Evolutionary conservation across 2,329 filamentous ascomycete genomes (phyloP), one percentile per base, ranked within the genome.

Genomic region (Plectosphaerella plurivora): DNA sequence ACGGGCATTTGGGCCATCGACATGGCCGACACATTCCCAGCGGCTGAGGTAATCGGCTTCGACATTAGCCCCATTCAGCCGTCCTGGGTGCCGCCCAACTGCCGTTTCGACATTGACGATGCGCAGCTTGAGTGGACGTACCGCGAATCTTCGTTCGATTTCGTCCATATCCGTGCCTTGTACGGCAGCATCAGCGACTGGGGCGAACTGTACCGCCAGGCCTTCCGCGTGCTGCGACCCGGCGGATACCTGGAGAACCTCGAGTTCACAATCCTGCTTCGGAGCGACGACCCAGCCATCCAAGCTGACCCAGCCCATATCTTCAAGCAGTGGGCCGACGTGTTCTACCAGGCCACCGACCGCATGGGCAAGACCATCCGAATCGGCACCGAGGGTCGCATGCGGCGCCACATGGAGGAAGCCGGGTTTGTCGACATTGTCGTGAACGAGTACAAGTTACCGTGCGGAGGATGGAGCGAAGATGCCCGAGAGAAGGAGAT

Each of bases 51-150:
- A 0, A 70, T 73, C 24, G 80, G 79, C 37, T 79, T 77, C 2
- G 80, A 84, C 58, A 72, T 83, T 12, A 79, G 75, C 5, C 78
- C 80, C 2, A 79, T 82, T 15, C 80, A 83, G 59, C 78, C 79
- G 1, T 66, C 65, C 36, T 78, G 77, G 68, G 75, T 84, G 1
- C 66, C 68, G 0, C 67, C 68, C 4, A 71, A 72, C 16, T 47
- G 68, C 4, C 58, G 64, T 5, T 72, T 72, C 41, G 61, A 68
- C 12, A 64, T 72, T 52, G 71, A 65, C 49, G 70, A 67, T 57
- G 65, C 51, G 53, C 64, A 53, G 49, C 62, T 52, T 36, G 60
- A 64, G 1, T 84, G 82, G 82, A 69, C 79, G 9, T 53, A 48
- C 20, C 70, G 73, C 5, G 59, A 67, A 2, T 60, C 75, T 51